These are phyloP conservation scores for Holtermannia corniformis DNA, from an alignment of 768 basidiomycete genomes.

Conservation along the genomic window DNA sequence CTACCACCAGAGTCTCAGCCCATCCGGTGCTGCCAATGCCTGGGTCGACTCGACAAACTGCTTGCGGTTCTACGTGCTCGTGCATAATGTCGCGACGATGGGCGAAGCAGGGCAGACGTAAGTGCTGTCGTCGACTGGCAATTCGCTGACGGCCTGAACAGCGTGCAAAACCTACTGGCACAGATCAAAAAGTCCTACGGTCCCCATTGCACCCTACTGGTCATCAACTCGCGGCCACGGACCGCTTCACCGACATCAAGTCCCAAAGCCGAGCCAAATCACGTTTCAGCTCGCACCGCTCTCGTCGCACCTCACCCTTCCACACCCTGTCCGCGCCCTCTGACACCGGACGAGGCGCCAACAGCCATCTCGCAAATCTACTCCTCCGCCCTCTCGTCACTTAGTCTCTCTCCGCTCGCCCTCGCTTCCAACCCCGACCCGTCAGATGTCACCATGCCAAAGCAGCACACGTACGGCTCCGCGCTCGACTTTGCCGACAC, in stretches of 20 bases:
- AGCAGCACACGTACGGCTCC: slow-evolving; percentile 18
- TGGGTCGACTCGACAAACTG: slow-evolving; percentile 33
- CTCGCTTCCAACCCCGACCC: not conserved
- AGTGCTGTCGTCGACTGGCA: not conserved
- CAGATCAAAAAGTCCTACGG: slow-evolving; percentile 39
- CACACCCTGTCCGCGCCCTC: slow-evolving; percentile 26
- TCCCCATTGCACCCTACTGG: slow-evolving; percentile 37
- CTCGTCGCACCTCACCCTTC: slow-evolving; percentile 24
- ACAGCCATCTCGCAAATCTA: slow-evolving; percentile 32
- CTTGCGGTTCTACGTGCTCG: slow-evolving; percentile 35
- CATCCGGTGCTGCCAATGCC: slow-evolving; percentile 17
- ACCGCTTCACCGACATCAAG: slow-evolving; percentile 12
- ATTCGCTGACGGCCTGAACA: no score
- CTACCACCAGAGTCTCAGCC: slow-evolving; percentile 10
- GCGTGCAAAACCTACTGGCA: slow-evolving; percentile 30
- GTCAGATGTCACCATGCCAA: slow-evolving; percentile 2
- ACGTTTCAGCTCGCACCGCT: not conserved
- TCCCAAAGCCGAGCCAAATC: not conserved
- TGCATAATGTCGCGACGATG: slow-evolving; percentile 35
- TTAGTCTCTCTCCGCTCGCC: slow-evolving; percentile 19
- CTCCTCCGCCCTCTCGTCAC: slow-evolving; percentile 30
- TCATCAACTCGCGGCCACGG: slow-evolving; percentile 32
- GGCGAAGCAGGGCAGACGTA: slow-evolving; percentile 24
- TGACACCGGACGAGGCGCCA: slow-evolving; percentile 23
- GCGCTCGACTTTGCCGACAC: slow-evolving; percentile 27